phyloP scores from a whole-genome alignment of 305 asterid genomes.

The Fraxinus nigra region DNA sequence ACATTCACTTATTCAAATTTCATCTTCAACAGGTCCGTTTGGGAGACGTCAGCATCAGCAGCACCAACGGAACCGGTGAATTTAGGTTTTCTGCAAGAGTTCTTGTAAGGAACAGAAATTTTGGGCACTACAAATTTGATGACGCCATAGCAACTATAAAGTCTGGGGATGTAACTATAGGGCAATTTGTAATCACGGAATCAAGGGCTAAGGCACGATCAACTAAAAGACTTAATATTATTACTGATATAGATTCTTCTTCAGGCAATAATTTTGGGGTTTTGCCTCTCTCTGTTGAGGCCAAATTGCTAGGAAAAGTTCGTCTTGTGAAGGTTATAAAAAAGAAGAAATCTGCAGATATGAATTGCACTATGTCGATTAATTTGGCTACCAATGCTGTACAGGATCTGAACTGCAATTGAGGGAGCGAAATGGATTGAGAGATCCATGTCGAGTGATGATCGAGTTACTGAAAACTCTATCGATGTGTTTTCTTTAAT shows the following conservation, averaged over 20 bases:
- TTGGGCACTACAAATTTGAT: conserved; percentile 36
- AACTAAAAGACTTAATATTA: conserved; percentile 25
- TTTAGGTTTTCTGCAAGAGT: conserved; percentile 25
- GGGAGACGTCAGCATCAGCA: conserved; percentile 12
- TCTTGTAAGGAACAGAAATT: conserved; percentile 33
- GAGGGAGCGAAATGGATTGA: neutral
- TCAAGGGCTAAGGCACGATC: conserved; percentile 36
- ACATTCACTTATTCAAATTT: neutral
- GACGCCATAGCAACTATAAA: conserved; percentile 18
- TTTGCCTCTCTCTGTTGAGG: conserved; percentile 27
- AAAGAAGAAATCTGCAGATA: conserved; percentile 33
- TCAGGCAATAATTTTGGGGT: conserved; percentile 8
- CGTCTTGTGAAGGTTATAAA: conserved; percentile 36
- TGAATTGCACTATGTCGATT: conserved; percentile 37
- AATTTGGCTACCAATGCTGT: conserved; percentile 29
- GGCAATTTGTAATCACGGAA: conserved; percentile 30
- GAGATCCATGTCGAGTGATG: neutral
- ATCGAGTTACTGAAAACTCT: conserved; percentile 8
- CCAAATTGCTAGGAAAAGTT: conserved; percentile 44
- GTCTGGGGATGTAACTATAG: conserved; percentile 5
- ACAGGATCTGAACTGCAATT: conserved; percentile 38
- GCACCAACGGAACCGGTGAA: neutral
- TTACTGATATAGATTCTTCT: conserved; percentile 14
- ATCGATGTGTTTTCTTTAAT: neutral
- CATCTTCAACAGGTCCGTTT: conserved; percentile 11